A percentile compares a stretch with the other conserved stretches of the same genome.
phyloP scores from a whole-genome alignment of 768 basidiomycete genomes.

The Pleurotus sapidus region DNA sequence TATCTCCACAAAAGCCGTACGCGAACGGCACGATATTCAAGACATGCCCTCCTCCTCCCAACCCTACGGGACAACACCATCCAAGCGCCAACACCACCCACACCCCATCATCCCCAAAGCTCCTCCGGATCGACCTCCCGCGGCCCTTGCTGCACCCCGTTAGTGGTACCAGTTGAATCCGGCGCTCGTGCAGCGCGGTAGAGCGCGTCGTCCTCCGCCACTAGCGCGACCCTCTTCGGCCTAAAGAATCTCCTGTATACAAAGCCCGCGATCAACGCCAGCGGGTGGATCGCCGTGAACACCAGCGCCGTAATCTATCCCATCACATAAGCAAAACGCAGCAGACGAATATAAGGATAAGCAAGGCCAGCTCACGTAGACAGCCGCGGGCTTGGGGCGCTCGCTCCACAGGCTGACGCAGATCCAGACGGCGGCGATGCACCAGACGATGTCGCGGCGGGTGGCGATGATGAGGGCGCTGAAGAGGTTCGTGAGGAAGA shows the following conservation, averaged over 20 bases:
- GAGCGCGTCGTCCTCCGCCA: slow-evolving; percentile 31
- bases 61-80: neutral
- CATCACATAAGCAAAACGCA: neutral
- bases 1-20: too few relatives aligned
- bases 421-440: slow-evolving; percentile 72
- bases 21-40: too few relatives aligned
- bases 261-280: slow-evolving; percentile 47
- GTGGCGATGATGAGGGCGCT: slow-evolving; percentile 53
- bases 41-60: neutral
- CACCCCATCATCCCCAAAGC: slow-evolving; percentile 25
- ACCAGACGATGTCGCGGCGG: slow-evolving; percentile 71
- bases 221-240: slow-evolving; percentile 29
- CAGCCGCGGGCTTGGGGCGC: slow-evolving; percentile 58
- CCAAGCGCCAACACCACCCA: neutral
- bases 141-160: slow-evolving; percentile 21
- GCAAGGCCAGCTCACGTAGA: slow-evolving; percentile 48
- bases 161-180: slow-evolving; percentile 10
- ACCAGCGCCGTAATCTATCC: slow-evolving; percentile 48
- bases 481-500: slow-evolving; percentile 61
- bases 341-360: neutral
- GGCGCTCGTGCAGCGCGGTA: neutral
- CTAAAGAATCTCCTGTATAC: slow-evolving; percentile 33
- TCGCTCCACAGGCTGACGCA: slow-evolving; percentile 62
- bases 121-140: slow-evolving; percentile 42
- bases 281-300: slow-evolving; percentile 67